Evolutionary conservation across 225 moss, liverwort and hornwort genomes (phyloP).

Genomic region (Bryum argenteum): DNA sequence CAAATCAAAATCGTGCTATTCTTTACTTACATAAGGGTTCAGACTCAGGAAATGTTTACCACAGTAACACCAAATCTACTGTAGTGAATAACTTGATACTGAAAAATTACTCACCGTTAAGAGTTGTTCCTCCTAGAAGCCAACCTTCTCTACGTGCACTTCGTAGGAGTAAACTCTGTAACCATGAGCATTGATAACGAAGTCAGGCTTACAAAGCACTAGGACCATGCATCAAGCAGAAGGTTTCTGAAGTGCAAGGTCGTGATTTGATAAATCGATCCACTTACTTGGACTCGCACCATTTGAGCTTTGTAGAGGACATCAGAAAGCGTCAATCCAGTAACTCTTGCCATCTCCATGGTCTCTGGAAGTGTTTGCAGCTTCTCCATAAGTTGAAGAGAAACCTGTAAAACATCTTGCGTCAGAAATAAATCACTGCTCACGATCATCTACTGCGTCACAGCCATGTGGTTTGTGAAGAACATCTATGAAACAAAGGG

Average conservation of each 20-base stretch:
- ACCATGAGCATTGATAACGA: slow-evolving; percentile 25
- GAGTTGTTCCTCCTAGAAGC: slow-evolving; percentile 63
- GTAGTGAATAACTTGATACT: neutral
- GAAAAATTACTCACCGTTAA: slow-evolving; percentile 46
- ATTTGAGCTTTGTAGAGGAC: slow-evolving; percentile 77
- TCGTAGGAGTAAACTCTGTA: slow-evolving; percentile 62
- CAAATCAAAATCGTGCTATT: neutral
- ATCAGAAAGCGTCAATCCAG: slow-evolving; percentile 63
- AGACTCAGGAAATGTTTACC: neutral
- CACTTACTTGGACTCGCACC: slow-evolving; percentile 69
- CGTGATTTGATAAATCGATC: slow-evolving; percentile 16
- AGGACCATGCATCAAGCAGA: slow-evolving; percentile 14
- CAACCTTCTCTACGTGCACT: slow-evolving; percentile 67
- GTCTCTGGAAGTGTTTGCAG: slow-evolving; percentile 70
- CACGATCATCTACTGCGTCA: slow-evolving; percentile 6
- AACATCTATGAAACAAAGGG: slow-evolving; percentile 14
- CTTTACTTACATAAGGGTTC: neutral
- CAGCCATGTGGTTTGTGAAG: neutral
- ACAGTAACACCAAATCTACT: neutral
- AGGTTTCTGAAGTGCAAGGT: slow-evolving; percentile 13
- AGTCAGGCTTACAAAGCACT: slow-evolving; percentile 23
- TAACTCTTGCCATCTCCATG: slow-evolving; percentile 71
- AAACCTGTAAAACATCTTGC: slow-evolving; percentile 42
- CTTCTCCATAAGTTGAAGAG: slow-evolving; percentile 63
- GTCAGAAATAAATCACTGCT: slow-evolving; percentile 24